Base-by-base conservation (phyloP, 495 filamentous ascomycete species). In the Thermochaetoides thermophila region DNA sequence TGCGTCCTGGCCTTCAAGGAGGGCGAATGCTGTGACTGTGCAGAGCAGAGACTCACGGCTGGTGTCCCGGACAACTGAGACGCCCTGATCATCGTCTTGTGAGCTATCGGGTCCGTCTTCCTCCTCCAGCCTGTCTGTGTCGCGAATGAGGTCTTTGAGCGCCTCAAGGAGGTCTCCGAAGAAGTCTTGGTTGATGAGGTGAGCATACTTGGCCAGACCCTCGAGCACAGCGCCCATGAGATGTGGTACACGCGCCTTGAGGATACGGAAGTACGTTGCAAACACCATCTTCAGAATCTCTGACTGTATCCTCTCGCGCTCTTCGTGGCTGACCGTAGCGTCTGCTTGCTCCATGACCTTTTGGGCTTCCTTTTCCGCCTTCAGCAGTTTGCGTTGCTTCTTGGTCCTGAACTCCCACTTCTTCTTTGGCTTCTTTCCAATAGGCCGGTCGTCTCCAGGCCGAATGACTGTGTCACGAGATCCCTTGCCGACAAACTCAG, bases 131-230 rank as follows among this genome's bases (percentile, higher is more conserved):
- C 44, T 46, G 25, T 80, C 73, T 31, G 75, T 73, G 37, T 81
- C 68, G 7, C 64, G 65, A 42, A 95, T 86, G 9, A 97, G 67
- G 35, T 95, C 91, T 52, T 89, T 89, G 17, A 97, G 63, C 6
- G 83, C 85, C 48, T 95, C 91, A 13, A 97, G 73, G 22, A 97
- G 61, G 53, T 95, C 89, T 14, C 89, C 89, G 52, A 97, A 97
- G 64, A 96, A 94, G 49, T 96, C 78, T 48, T 95, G 80, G 60
- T 97, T 97, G 63, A 97, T 95, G 12, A 97, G 64, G 50, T 93
- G 89, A 12, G 85, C 76, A 54, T 93, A 96, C 52, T 65, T 66
- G 30, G 86, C 86, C 17, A 97, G 62, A 30, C 89, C 89, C 54
- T 97, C 84, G 20, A 61, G 46, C 0, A 94, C 86, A 20, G 85